A percentile compares a stretch with the other conserved stretches of the same genome.
phyloP scores from a whole-genome alignment of 2,329 filamentous ascomycete genomes.

The Paracoccidioides brasiliensis region DNA sequence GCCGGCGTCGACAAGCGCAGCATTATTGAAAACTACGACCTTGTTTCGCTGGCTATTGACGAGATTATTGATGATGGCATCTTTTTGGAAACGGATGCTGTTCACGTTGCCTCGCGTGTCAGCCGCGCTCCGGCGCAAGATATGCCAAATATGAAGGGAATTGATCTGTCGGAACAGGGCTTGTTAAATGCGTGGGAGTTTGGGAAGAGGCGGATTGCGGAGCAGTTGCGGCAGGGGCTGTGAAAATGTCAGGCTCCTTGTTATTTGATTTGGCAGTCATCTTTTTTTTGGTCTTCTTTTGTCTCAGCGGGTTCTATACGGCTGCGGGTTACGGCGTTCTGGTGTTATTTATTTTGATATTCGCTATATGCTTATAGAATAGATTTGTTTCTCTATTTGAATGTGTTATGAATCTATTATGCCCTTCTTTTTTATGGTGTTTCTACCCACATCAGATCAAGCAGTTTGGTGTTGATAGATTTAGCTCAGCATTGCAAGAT shows the following conservation, averaged over 20 bases:
- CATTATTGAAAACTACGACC: constrained; percentile 96
- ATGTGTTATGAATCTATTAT: not conserved
- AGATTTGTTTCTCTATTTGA: not conserved
- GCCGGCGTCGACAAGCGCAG: constrained; percentile 96
- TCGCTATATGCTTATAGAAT: not conserved
- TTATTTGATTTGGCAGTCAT: constrained; percentile 11
- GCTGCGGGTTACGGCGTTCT: not conserved
- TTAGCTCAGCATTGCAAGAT: not conserved
- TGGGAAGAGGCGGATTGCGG: constrained; percentile 79
- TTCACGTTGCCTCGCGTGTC: constrained; percentile 82
- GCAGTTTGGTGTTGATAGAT: not conserved
- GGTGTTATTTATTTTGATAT: not conserved
- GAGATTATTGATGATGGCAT: constrained; percentile 93
- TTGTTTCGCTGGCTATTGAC: constrained; percentile 85
- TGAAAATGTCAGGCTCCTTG: constrained; percentile 28
- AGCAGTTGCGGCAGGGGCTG: constrained; percentile 76
- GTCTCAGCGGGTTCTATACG: not conserved
- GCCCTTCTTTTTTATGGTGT: not conserved
- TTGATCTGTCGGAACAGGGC: constrained; percentile 91
- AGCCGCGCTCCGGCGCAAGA: constrained; percentile 86
- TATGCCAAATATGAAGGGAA: constrained; percentile 73
- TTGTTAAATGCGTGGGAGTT: constrained; percentile 89
- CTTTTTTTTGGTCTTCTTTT: not conserved
- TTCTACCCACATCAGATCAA: not conserved
- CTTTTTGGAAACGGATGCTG: constrained; percentile 92